These are phyloP conservation scores for Pichia sp. DNA, from an alignment of 1,139 yeast genomes.

Conservation along the genomic window DNA sequence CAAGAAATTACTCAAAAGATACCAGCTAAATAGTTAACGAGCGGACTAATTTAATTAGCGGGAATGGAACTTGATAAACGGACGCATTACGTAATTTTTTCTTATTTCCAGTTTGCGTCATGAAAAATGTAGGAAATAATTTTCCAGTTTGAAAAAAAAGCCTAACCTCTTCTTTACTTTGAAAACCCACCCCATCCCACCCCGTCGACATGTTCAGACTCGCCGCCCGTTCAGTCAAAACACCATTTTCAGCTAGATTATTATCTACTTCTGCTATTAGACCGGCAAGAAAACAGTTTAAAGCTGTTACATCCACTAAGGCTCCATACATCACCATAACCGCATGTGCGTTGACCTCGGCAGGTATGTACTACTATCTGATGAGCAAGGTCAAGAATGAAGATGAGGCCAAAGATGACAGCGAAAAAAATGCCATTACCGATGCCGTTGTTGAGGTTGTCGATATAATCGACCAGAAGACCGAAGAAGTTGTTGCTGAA, in stretches of 20 bases:
- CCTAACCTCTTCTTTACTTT: neutral
- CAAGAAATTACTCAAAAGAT: too few species aligned
- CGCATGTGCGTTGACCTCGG: conserved; percentile 16
- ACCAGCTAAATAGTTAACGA: too few species aligned
- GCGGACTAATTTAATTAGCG: too few species aligned
- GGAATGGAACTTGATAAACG: too few species aligned
- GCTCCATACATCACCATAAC: conserved; percentile 11
- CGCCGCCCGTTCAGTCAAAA: too few species aligned
- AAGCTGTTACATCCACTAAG: neutral
- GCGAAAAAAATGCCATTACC: neutral
- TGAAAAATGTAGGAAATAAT: too few species aligned
- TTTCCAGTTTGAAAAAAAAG: too few species aligned
- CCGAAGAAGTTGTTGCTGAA: conserved; percentile 1
- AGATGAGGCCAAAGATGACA: neutral
- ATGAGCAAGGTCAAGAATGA: conserved; percentile 11
- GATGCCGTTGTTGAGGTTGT: conserved; percentile 11
- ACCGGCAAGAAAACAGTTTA: neutral
- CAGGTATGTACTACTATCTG: conserved; percentile 12
- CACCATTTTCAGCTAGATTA: neutral
- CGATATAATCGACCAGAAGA: conserved; percentile 1
- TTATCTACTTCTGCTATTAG: neutral
- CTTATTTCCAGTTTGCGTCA: neutral
- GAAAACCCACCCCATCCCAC: neutral
- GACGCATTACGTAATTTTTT: neutral
- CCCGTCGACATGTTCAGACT: neutral